Evolutionary conservation across 2,329 filamentous ascomycete species (phyloP).

Genomic region (Dissoconium aciculare): DNA sequence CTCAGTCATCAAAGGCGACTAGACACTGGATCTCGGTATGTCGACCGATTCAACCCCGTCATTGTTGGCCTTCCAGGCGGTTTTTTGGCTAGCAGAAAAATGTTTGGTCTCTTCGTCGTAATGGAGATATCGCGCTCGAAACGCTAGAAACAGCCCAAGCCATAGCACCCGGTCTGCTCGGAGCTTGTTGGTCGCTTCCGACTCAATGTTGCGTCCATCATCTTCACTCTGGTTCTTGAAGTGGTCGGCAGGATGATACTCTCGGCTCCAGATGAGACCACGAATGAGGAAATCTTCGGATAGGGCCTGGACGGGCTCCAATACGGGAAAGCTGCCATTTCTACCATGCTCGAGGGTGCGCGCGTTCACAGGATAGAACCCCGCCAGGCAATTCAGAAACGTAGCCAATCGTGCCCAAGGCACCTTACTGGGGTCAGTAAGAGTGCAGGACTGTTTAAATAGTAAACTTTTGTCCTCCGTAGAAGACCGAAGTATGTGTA

Average conservation of each 20-base stretch:
- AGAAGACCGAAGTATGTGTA: conserved; percentile 8
- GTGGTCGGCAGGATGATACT: conserved; percentile 45
- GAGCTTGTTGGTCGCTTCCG: conserved; percentile 6
- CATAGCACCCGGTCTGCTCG: conserved; percentile 15
- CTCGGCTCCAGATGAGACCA: conserved; percentile 45
- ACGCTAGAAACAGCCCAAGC: conserved; percentile 16
- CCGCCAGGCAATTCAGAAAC: conserved; percentile 40
- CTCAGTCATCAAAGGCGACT: too few relatives aligned
- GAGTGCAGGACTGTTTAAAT: conserved; percentile 19
- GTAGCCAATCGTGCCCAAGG: conserved; percentile 40
- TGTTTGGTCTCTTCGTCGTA: conserved; percentile 10
- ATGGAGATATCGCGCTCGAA: conserved; percentile 12
- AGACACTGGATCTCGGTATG: too few relatives aligned
- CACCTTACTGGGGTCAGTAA: conserved; percentile 22
- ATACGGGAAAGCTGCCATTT: conserved; percentile 29
- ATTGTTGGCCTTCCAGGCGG: too few relatives aligned
- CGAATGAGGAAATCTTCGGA: conserved; percentile 56
- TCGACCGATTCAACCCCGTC: too few relatives aligned
- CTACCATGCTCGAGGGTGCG: conserved; percentile 21
- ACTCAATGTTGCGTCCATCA: conserved; percentile 33
- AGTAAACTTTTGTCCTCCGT: conserved; percentile 9
- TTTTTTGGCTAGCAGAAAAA: too few relatives aligned
- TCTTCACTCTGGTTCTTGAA: conserved; percentile 50
- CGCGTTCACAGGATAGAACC: conserved; percentile 24
- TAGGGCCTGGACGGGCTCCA: conserved; percentile 37